Evolutionary conservation across 768 basidiomycete genomes (phyloP).

Genomic region (Collybia sp.): DNA sequence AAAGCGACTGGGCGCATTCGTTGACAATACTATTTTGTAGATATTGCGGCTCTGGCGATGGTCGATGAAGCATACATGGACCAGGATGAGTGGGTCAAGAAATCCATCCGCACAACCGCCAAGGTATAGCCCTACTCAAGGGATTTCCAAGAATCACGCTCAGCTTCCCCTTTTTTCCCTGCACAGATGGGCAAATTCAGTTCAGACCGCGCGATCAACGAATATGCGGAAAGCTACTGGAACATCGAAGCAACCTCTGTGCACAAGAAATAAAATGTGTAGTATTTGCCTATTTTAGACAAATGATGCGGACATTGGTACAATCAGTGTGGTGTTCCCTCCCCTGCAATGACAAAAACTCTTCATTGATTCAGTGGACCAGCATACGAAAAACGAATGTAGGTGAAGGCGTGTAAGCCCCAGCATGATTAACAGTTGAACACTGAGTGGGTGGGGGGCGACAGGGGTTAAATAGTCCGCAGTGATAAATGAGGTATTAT

Average conservation of each 20-base stretch:
- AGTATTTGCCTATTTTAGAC: too few species aligned
- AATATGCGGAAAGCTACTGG: constrained; percentile 90
- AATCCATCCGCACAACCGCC: constrained; percentile 79
- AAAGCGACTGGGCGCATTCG: background rate
- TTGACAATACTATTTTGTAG: constrained; percentile 25
- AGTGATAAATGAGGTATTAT: too few species aligned
- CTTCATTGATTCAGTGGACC: background rate
- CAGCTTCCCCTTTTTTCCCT: background rate
- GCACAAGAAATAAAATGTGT: constrained; percentile 1
- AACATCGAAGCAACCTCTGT: constrained; percentile 53
- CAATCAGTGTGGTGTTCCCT: too few species aligned
- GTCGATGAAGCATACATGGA: constrained; percentile 89
- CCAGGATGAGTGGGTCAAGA: constrained; percentile 86
- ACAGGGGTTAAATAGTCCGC: too few species aligned
- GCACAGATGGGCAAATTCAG: constrained; percentile 93
- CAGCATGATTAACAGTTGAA: too few species aligned
- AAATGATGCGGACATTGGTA: too few species aligned
- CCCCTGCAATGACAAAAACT: too few species aligned
- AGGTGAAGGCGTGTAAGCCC: too few species aligned
- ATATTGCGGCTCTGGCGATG: constrained; percentile 78
- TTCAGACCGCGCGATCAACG: constrained; percentile 87
- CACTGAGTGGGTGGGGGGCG: too few species aligned
- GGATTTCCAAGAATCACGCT: background rate
- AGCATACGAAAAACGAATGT: too few species aligned
- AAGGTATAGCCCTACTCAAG: constrained; percentile 36